Evolutionary conservation across 148 eudicot genomes (phyloP), one percentile per base, ranked within the genome.

Genomic region (Arctostaphylos glauca): DNA sequence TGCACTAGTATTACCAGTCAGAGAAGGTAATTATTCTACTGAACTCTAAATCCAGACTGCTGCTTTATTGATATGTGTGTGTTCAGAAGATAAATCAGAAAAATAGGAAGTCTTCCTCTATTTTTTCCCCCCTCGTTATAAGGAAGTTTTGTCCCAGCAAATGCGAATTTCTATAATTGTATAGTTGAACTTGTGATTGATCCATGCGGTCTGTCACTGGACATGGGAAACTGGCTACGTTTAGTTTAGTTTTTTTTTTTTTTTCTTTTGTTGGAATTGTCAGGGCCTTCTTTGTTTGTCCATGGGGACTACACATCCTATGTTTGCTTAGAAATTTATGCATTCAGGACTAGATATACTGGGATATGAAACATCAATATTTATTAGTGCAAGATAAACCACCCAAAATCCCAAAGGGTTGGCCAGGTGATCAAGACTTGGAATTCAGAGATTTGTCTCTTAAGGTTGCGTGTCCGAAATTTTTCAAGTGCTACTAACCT

Each of bases 1-100:
- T 19, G 41, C 41, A 31, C 14, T 18, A 49, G 52, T 49, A 66
- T 4, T 66, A 19, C 53, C 15, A n/a, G 49, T 66, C 41, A 12
- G 62, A 76, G 75, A 41, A 77, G 76, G 84, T 76, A 83, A 31
- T 84, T 81, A 83, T 74, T 78, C 77, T 55, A 31, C 68, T 38
- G 16, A 49, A 70, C 83, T 75, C 68, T 60, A 43, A 38, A 41
- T 59, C 52, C 49, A 15, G 58, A 80, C 49, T 66, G 12, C 56
- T 66, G 18, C 56, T 31, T 8, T 52, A 54, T 43, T 41, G 59
- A 15, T 38, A 9, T 70, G 16, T 52, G 25, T 50, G 38, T 16
- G 50, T 80, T 68, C 82, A 68, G 53, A 62, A 80, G 82, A 80
- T 81, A 70, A 67, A 54, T 53, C 66, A 70, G 19, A 52, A 9